These are phyloP conservation scores for Fusarium algeriense DNA, from an alignment of 2,329 filamentous ascomycete species.

Conservation along the genomic window DNA sequence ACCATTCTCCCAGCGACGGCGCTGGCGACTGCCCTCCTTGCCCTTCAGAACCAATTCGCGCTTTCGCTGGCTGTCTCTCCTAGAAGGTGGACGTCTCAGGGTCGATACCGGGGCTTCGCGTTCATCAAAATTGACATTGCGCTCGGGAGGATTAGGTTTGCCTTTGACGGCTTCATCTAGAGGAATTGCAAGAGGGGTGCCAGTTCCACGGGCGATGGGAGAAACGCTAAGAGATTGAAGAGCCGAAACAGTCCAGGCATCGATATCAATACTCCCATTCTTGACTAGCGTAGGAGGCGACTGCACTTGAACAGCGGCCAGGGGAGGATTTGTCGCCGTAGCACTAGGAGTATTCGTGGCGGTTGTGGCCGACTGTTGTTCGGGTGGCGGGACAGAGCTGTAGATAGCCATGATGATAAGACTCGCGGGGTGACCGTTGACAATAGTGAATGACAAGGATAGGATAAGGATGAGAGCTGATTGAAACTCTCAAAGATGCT, in stretches of 20 bases:
- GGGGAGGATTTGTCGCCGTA: constrained; percentile 19
- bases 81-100: constrained; percentile 60
- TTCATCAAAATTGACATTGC: constrained; percentile 39
- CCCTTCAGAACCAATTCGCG: constrained; percentile 86
- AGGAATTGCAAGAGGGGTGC: constrained; percentile 77
- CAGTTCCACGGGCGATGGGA: constrained; percentile 68
- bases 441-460: constrained; percentile 9
- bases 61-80: constrained; percentile 67
- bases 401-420: constrained; percentile 63
- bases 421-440: constrained; percentile 7
- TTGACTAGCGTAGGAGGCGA: constrained; percentile 44
- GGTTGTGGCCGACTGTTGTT: constrained; percentile 45
- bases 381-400: constrained; percentile 64
- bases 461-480: background rate
- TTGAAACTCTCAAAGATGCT: background rate
- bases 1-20: constrained; percentile 97
- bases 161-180: constrained; percentile 68
- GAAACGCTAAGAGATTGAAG: constrained; percentile 68
- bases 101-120: constrained; percentile 46
- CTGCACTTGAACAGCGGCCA: constrained; percentile 36
- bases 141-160: constrained; percentile 27
- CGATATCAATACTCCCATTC: constrained; percentile 65
- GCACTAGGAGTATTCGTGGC: constrained; percentile 34
- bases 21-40: constrained; percentile 87
- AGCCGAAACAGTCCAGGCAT: constrained; percentile 74